Percentiles rank a stretch among this genome's conserved stretches.
Evolutionary conservation across 2,329 filamentous ascomycete species (phyloP).

Genomic region (Sporothrix dimorphospora): DNA sequence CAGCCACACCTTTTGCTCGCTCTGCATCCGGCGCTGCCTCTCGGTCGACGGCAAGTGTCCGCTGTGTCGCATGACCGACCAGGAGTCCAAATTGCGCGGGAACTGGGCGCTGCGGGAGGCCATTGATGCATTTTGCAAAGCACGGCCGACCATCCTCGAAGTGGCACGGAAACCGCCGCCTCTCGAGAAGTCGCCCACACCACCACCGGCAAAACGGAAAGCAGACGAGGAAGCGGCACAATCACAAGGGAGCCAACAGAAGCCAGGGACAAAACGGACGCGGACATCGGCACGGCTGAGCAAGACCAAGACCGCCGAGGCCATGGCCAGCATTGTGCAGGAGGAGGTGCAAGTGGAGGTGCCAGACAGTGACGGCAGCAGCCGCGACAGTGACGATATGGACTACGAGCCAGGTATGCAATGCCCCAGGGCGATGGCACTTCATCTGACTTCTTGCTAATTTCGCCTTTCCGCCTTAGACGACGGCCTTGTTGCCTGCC

Average conservation of each 20-base stretch:
- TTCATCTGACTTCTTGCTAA: background rate
- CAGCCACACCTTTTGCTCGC: conserved; percentile 93
- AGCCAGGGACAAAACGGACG: conserved; percentile 51
- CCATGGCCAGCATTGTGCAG: conserved; percentile 43
- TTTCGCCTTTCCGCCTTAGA: conserved; percentile 44
- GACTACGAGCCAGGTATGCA: conserved; percentile 41
- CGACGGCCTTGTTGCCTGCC: conserved; percentile 80
- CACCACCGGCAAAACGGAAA: conserved; percentile 55
- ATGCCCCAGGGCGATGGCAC: background rate
- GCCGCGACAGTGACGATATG: conserved; percentile 37
- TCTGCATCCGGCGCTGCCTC: conserved; percentile 88
- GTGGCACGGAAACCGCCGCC: conserved; percentile 60
- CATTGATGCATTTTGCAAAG: conserved; percentile 74
- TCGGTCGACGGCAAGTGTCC: conserved; percentile 86
- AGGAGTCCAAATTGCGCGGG: conserved; percentile 80
- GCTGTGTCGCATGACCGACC: conserved; percentile 75
- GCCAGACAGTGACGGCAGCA: conserved; percentile 32
- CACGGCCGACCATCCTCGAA: conserved; percentile 63
- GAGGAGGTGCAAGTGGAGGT: conserved; percentile 36
- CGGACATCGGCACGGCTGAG: conserved; percentile 56
- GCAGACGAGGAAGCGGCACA: conserved; percentile 41
- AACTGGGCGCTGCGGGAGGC: conserved; percentile 87
- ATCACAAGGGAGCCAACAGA: conserved; percentile 36
- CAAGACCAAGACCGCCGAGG: conserved; percentile 46
- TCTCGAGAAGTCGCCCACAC: conserved; percentile 12